Evolutionary conservation across 176 grass and related monocot species (phyloP).

Genomic region (Neostapfia colusana): DNA sequence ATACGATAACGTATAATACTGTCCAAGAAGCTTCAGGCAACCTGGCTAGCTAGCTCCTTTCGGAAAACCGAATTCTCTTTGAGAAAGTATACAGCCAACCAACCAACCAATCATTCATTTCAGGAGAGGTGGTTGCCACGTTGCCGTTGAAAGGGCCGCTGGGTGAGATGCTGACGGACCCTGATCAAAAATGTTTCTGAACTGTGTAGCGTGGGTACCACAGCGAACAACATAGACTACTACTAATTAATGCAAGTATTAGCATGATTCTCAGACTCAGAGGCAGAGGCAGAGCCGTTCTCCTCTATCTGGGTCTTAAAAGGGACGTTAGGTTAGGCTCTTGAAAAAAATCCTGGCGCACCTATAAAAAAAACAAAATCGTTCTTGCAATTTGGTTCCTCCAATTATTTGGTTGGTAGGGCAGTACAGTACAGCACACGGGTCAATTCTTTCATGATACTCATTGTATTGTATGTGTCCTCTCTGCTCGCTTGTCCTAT

Average conservation of each 20-base stretch:
- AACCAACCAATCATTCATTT: no score
- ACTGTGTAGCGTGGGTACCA: conserved; percentile 22
- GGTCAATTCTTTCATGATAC: conserved; percentile 1
- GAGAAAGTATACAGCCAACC: neutral
- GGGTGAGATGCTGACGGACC: conserved; percentile 18
- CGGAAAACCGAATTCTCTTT: neutral
- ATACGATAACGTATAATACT: conserved; percentile 37
- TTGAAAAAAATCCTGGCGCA: neutral
- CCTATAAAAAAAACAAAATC: neutral
- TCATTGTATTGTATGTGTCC: neutral
- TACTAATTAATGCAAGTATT: conserved; percentile 1
- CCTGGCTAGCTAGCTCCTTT: no score
- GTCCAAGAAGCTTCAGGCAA: neutral
- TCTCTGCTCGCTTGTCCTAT: neutral
- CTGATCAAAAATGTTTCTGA: conserved; percentile 13
- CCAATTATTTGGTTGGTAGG: conserved; percentile 2
- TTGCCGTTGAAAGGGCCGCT: conserved; percentile 31
- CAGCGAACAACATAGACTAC: conserved; percentile 22
- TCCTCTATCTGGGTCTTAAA: neutral
- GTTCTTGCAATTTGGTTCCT: conserved; percentile 1
- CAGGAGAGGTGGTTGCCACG: conserved; percentile 14
- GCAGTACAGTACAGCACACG: no score
- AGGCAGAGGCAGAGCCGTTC: neutral
- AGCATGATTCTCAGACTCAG: conserved; percentile 12
- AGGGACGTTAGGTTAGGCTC: conserved; percentile 4